Evolutionary conservation across 1,284 basidiomycete species (phyloP).

Genomic region (Trametes versicolor): DNA sequence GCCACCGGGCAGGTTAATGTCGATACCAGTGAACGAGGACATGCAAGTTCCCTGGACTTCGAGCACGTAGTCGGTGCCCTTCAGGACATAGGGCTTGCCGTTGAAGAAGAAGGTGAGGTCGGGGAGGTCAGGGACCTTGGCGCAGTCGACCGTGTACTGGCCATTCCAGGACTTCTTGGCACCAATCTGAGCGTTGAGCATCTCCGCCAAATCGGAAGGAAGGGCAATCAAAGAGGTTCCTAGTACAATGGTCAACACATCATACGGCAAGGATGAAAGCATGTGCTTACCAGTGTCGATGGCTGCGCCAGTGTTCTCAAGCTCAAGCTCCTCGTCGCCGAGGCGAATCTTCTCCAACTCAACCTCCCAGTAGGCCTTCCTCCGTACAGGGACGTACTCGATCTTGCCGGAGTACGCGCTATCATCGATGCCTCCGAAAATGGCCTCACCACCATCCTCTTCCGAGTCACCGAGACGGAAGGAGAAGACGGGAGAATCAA

Average conservation of each 20-base stretch:
- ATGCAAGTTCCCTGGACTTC: conserved; percentile 93
- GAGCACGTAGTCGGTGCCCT: conserved; percentile 90
- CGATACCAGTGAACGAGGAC: conserved; percentile 93
- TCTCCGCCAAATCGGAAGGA: conserved; percentile 95
- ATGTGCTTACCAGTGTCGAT: conserved; percentile 87
- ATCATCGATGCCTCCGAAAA: conserved; percentile 93
- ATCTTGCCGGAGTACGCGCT: conserved; percentile 86
- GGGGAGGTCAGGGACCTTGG: conserved; percentile 86
- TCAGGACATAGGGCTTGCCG: conserved; percentile 84
- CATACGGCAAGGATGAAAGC: background rate
- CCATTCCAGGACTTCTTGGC: conserved; percentile 95
- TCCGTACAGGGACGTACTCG: conserved; percentile 90
- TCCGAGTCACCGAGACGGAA: conserved; percentile 94
- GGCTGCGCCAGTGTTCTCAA: conserved; percentile 93
- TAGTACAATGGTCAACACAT: conserved; percentile 38
- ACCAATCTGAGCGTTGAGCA: conserved; percentile 96
- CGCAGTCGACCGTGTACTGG: conserved; percentile 93
- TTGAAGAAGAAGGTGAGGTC: conserved; percentile 88
- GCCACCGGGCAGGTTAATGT: conserved; percentile 91
- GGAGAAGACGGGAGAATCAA: conserved; percentile 91
- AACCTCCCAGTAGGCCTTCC: conserved; percentile 99
- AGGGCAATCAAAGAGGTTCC: conserved; percentile 92
- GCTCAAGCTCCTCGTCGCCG: conserved; percentile 86
- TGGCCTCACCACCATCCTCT: conserved; percentile 90
- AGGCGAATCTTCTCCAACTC: conserved; percentile 90